Base-by-base conservation (phyloP, 2,329 filamentous ascomycete genomes). In the Phaeosphaeriaceae sp. region DNA sequence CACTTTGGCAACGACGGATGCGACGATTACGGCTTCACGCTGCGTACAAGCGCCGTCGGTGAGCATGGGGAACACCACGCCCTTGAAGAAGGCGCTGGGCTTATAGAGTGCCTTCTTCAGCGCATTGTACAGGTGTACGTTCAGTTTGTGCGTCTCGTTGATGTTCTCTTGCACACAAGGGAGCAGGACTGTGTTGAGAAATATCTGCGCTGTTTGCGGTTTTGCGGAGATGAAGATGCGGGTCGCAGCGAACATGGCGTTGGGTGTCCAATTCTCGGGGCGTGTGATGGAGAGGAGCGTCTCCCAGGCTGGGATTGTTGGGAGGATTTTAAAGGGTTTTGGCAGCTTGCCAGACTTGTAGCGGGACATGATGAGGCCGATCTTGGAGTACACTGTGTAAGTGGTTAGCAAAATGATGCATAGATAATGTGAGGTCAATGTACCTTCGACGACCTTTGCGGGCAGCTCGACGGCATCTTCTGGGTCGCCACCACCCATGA, bases 301-400 rank as follows among this genome's bases (percentile, higher is more conserved):
- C 74, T 95, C 91, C 93, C 93, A 98, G 70, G 95, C 88, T 7
- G 93, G 93, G 15, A 98, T 87, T 0, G 93, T 93, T 2, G 95
- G 95, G 9, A 99, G 85, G 64, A 98, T 93, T 80, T 98, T 98
- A 85, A 99, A 96, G 0, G 94, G 94, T 79, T 99, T 99, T 20
- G 95, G 95, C 31, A 99, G 85, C 66, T 94, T 94, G n/a, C 95
- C 95, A 15, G 91, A 94, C 80, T 96, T 97, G 83, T 97, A 98
- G 64, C 94, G 88, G 24, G 92, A 93, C 58, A 99, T 85, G 60
- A 98, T 90, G 66, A 93, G 84, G 60, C 93, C 94, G 68, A 97
- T 89, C 88, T 97, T 96, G 60, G 91, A 90, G 77, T 96, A 98
- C 17, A 97, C 94, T 71, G 47, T 47, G 7, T n/a, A 19, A 10